A percentile compares a stretch with the other conserved stretches of the same genome.
Evolutionary conservation across 768 basidiomycete genomes (phyloP).

Genomic region (Kwoniella sp.): DNA sequence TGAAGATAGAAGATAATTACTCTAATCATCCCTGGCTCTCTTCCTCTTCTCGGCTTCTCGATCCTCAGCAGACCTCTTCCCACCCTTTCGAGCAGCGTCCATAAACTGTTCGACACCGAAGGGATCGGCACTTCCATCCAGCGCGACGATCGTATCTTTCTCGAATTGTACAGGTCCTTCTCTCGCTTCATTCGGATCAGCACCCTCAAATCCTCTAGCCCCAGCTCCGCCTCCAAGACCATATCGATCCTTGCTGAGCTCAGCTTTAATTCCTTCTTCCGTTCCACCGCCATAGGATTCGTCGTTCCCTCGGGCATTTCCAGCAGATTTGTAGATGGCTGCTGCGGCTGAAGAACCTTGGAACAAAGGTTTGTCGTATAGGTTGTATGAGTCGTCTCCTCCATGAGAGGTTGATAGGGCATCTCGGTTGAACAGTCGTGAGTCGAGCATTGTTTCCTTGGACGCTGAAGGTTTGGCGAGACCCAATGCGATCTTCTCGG

Average conservation of each 20-base stretch:
- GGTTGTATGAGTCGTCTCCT: constrained; percentile 87
- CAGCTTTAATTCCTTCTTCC: constrained; percentile 88
- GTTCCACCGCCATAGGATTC: constrained; percentile 93
- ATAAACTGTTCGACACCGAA: constrained; percentile 96
- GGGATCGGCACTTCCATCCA: constrained; percentile 68
- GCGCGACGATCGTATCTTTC: constrained; percentile 63
- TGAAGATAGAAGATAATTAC: too few species aligned
- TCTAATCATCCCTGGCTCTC: constrained; percentile 22
- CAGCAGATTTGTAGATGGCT: constrained; percentile 98
- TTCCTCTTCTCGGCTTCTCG: constrained; percentile 22
- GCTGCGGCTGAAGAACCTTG: constrained; percentile 93
- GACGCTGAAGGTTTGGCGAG: constrained; percentile 94
- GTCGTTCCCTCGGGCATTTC: constrained; percentile 74
- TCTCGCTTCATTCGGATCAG: constrained; percentile 75
- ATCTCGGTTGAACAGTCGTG: constrained; percentile 96
- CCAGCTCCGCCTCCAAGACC: constrained; percentile 74
- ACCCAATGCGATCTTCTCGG: constrained; percentile 96
- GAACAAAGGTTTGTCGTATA: constrained; percentile 95
- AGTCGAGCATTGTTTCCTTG: constrained; percentile 97
- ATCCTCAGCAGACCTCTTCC: constrained; percentile 63
- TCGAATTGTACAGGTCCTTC: constrained; percentile 98
- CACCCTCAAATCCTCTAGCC: constrained; percentile 78
- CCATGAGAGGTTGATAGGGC: constrained; percentile 77
- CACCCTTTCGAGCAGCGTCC: constrained; percentile 94
- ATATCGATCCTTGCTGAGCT: constrained; percentile 91